These are phyloP conservation scores for Chaetothyriales sp. DNA, from an alignment of 2,329 filamentous ascomycete species.

Conservation along the genomic window DNA sequence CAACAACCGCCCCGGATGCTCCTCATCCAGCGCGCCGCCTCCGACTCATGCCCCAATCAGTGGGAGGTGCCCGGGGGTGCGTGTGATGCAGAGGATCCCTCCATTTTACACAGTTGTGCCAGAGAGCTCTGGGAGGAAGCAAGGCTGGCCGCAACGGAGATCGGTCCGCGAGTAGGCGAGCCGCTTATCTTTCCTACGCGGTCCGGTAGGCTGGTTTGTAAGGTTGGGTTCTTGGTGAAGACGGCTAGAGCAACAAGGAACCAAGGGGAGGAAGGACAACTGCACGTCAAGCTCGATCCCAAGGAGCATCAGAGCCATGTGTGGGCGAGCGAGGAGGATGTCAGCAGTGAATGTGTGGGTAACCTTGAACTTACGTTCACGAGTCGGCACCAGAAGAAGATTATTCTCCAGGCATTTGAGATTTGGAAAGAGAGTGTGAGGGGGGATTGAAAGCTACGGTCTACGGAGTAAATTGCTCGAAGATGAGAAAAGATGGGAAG, in stretches of 20 bases:
- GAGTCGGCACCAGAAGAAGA: slow-evolving; percentile 1
- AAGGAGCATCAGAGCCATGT: slow-evolving; percentile 25
- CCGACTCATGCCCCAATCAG: slow-evolving; percentile 27
- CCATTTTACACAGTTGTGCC: slow-evolving; percentile 35
- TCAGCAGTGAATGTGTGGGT: slow-evolving; percentile 10
- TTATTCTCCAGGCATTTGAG: slow-evolving; percentile 6
- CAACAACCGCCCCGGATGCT: slow-evolving; percentile 19
- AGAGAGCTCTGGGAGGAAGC: slow-evolving; percentile 41
- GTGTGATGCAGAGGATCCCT: slow-evolving; percentile 33
- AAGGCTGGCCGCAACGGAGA: slow-evolving; percentile 31
- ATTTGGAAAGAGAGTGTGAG: not conserved
- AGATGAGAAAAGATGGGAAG: too few species aligned
- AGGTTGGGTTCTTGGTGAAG: slow-evolving; percentile 28
- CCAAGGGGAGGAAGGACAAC: not conserved
- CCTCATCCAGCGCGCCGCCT: slow-evolving; percentile 29
- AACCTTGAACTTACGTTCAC: slow-evolving; percentile 8
- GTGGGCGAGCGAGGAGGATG: slow-evolving; percentile 27
- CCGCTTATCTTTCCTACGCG: slow-evolving; percentile 12
- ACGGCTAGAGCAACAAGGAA: slow-evolving; percentile 12
- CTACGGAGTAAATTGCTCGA: too few species aligned
- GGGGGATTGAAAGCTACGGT: too few species aligned
- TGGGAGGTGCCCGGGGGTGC: slow-evolving; percentile 43
- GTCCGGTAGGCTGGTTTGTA: slow-evolving; percentile 18
- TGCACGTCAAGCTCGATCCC: slow-evolving; percentile 21
- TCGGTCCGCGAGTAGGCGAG: slow-evolving; percentile 29